phyloP scores from a whole-genome alignment of 768 basidiomycete species.

The Mycena amicta region DNA sequence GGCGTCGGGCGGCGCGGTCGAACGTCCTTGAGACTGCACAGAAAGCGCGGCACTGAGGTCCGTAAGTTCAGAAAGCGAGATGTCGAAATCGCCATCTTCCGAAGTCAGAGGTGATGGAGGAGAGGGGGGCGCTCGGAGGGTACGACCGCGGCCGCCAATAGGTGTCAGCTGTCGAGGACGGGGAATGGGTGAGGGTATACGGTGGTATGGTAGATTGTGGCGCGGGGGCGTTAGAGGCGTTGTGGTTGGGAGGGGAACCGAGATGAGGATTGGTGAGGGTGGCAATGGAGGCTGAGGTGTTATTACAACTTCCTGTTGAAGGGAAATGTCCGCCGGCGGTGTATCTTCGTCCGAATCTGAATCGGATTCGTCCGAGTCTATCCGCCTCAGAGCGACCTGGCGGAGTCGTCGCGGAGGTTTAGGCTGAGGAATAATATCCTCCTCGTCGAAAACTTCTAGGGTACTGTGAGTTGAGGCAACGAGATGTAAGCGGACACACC shows the following conservation, averaged over 20 bases:
- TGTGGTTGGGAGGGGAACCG: slow-evolving; percentile 2
- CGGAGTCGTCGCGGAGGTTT: slow-evolving; percentile 31
- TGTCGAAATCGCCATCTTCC: slow-evolving; percentile 54
- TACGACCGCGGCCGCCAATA: slow-evolving; percentile 47
- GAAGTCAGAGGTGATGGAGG: slow-evolving; percentile 61
- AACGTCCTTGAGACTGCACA: slow-evolving; percentile 23
- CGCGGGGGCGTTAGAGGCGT: not conserved
- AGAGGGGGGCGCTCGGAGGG: slow-evolving; percentile 46
- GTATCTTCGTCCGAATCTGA: not conserved
- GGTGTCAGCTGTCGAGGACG: slow-evolving; percentile 71
- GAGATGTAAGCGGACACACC: no score
- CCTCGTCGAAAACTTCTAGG: no score
- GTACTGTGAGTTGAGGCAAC: no score
- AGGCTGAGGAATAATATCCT: slow-evolving; percentile 24
- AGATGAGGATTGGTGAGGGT: not conserved
- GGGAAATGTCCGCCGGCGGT: not conserved
- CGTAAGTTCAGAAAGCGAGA: slow-evolving; percentile 48
- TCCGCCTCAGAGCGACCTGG: slow-evolving; percentile 12
- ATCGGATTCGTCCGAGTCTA: slow-evolving; percentile 13
- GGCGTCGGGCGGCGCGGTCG: slow-evolving; percentile 28
- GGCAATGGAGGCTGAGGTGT: not conserved
- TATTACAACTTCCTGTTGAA: not conserved
- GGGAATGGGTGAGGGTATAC: slow-evolving; percentile 33
- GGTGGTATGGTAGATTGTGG: slow-evolving; percentile 24
- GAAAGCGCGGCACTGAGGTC: slow-evolving; percentile 41